These are phyloP conservation scores for Spathaspora sp. DNA, from an alignment of 1,139 yeast genomes.

Conservation along the genomic window DNA sequence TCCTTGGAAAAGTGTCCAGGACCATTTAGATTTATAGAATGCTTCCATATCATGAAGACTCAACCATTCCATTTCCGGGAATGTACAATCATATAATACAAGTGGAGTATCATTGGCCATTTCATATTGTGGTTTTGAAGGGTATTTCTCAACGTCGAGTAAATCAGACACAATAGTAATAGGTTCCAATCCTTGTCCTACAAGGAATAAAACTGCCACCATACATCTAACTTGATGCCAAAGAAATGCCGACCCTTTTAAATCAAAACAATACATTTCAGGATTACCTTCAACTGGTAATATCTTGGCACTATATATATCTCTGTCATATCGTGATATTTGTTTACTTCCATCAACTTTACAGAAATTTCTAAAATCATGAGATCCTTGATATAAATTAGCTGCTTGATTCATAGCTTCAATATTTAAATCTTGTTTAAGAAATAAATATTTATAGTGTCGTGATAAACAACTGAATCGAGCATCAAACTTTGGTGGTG, in stretches of 20 bases:
- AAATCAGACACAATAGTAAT: constrained; percentile 58
- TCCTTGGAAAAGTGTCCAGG: constrained; percentile 31
- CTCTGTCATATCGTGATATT: constrained; percentile 69
- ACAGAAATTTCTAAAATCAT: constrained; percentile 93
- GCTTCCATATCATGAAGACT: constrained; percentile 23
- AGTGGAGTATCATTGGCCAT: constrained; percentile 95
- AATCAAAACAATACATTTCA: constrained; percentile 65
- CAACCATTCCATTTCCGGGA: constrained; percentile 68
- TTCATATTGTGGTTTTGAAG: constrained; percentile 76
- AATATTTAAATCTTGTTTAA: constrained; percentile 53
- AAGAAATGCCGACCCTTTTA: constrained; percentile 85
- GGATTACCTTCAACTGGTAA: constrained; percentile 30
- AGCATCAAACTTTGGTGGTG: constrained; percentile 84
- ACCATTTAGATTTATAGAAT: constrained; percentile 17
- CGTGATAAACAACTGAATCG: constrained; percentile 83
- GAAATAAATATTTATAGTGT: constrained; percentile 82
- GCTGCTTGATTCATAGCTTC: constrained; percentile 75
- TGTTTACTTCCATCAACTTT: constrained; percentile 93
- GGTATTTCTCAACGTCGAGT: constrained; percentile 56
- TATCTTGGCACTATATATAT: constrained; percentile 54
- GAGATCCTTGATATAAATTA: constrained; percentile 60
- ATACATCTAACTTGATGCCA: constrained; percentile 99
- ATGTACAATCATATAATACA: constrained; percentile 85
- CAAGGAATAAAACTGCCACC: constrained; percentile 77
- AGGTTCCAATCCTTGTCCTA: constrained; percentile 76